phyloP scores from a whole-genome alignment of 768 basidiomycete genomes.

The Pleurotus tuoliensis region DNA sequence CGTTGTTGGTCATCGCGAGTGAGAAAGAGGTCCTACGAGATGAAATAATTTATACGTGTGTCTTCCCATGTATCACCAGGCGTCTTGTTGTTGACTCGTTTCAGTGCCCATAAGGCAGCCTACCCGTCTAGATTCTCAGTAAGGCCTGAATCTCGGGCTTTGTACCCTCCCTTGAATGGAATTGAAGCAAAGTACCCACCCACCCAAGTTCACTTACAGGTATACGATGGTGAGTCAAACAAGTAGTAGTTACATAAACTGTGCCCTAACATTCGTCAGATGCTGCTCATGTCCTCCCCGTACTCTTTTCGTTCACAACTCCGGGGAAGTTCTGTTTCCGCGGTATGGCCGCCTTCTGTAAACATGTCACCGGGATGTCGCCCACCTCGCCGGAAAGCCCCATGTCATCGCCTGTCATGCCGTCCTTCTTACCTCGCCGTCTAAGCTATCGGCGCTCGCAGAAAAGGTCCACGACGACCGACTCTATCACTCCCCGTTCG shows the following conservation, averaged over 20 bases:
- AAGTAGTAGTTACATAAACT: not conserved
- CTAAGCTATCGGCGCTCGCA: not conserved
- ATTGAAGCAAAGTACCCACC: slow-evolving; percentile 52
- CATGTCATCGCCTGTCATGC: slow-evolving; percentile 6
- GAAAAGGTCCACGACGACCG: not conserved
- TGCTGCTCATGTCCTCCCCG: slow-evolving; percentile 67
- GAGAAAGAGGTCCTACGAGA: slow-evolving; percentile 91
- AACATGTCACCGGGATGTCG: slow-evolving; percentile 55
- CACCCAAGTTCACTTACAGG: slow-evolving; percentile 87
- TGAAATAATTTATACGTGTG: slow-evolving; percentile 84
- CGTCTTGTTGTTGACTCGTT: slow-evolving; percentile 1
- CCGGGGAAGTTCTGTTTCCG: slow-evolving; percentile 80
- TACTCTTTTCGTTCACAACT: slow-evolving; percentile 72
- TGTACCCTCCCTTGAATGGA: slow-evolving; percentile 56
- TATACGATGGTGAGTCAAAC: slow-evolving; percentile 74
- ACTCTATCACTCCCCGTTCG: not conserved
- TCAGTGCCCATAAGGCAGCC: slow-evolving; percentile 88
- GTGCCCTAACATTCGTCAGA: slow-evolving; percentile 32
- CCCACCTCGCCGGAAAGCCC: slow-evolving; percentile 15
- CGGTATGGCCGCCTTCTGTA: slow-evolving; percentile 68
- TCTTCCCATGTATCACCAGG: slow-evolving; percentile 9
- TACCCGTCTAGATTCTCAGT: slow-evolving; percentile 67
- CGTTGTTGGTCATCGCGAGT: slow-evolving; percentile 78
- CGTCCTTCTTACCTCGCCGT: slow-evolving; percentile 12
- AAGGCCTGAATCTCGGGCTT: slow-evolving; percentile 34